These are phyloP conservation scores for Rhodotorula kratochvilovae DNA, from an alignment of 768 basidiomycete genomes.

Conservation along the genomic window DNA sequence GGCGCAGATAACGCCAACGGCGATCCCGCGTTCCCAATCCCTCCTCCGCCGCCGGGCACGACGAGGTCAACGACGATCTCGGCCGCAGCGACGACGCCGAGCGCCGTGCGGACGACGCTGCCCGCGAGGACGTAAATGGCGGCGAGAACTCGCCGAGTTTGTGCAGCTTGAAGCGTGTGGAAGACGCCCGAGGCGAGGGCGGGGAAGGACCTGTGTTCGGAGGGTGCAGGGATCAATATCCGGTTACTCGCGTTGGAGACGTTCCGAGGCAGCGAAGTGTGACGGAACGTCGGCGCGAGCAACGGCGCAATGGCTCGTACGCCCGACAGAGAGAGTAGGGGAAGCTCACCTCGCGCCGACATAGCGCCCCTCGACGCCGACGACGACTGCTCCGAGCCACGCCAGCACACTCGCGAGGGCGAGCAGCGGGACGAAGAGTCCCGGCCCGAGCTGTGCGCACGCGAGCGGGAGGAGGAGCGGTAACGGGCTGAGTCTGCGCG, in stretches of 20 bases:
- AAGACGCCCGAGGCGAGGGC: constrained; percentile 40
- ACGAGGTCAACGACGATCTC: constrained; percentile 31
- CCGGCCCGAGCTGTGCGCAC: constrained; percentile 15
- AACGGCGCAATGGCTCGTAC: too few relatives aligned
- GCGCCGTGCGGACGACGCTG: constrained; percentile 24
- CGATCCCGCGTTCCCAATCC: constrained; percentile 26
- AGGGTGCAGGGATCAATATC: too few relatives aligned
- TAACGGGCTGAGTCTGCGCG: constrained; percentile 16
- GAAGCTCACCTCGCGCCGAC: constrained; percentile 37
- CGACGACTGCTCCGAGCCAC: constrained; percentile 37
- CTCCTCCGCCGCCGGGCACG: constrained; percentile 14
- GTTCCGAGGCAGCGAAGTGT: too few relatives aligned
- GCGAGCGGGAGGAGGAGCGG: constrained; percentile 34
- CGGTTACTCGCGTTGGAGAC: too few relatives aligned
- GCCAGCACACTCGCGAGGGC: constrained; percentile 21
- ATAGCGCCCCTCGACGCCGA: constrained; percentile 40
- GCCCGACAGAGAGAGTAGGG: not conserved
- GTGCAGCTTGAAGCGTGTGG: constrained; percentile 34
- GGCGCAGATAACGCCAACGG: not conserved
- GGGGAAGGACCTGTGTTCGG: constrained; percentile 33
- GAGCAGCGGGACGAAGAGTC: constrained; percentile 37
- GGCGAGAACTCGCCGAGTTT: constrained; percentile 36
- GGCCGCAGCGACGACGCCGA: constrained; percentile 28
- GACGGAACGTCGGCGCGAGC: too few relatives aligned
- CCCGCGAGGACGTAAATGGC: constrained; percentile 24